Evolutionary conservation across 352 stramenopile genomes (phyloP).

Genomic region (Globisporangium okanoganense): DNA sequence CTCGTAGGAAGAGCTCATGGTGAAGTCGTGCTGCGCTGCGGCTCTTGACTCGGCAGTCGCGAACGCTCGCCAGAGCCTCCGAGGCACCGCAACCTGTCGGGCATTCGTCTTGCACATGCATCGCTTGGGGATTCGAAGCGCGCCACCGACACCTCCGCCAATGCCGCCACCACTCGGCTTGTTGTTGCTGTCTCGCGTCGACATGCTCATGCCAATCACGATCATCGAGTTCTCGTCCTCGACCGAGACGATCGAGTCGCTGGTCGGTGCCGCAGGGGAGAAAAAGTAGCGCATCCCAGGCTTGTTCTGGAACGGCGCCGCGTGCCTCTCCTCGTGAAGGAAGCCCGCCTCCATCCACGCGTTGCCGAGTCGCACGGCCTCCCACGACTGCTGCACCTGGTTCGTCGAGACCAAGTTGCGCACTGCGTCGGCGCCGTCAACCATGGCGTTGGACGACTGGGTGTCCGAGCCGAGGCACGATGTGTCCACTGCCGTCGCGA

Average conservation of each 20-base stretch:
- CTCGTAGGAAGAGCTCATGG: conserved; percentile 17
- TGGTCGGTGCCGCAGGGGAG: neutral
- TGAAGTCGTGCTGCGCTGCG: conserved; percentile 13
- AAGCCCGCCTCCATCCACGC: conserved; percentile 57
- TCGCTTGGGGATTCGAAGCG: neutral
- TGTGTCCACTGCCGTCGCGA: conserved; percentile 26
- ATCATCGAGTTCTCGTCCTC: conserved; percentile 14
- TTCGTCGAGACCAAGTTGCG: conserved; percentile 20
- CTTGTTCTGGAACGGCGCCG: conserved; percentile 28
- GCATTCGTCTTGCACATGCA: conserved; percentile 15
- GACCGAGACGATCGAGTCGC: conserved; percentile 9
- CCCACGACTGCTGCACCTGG: conserved; percentile 36
- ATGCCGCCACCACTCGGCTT: neutral
- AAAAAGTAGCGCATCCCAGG: conserved; percentile 13
- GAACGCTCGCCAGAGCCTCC: conserved; percentile 7
- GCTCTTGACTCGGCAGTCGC: conserved; percentile 12
- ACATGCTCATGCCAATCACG: conserved; percentile 18
- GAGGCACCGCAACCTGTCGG: conserved; percentile 3
- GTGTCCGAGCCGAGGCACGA: conserved; percentile 29
- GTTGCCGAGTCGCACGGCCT: conserved; percentile 55
- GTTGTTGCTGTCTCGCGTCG: conserved; percentile 3
- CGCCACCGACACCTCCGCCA: neutral
- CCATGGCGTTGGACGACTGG: conserved; percentile 21
- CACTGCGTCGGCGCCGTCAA: conserved; percentile 13
- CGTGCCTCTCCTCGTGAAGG: conserved; percentile 49